phyloP scores from a whole-genome alignment of 2,329 filamentous ascomycete species.

The Diaporthe sp. region DNA sequence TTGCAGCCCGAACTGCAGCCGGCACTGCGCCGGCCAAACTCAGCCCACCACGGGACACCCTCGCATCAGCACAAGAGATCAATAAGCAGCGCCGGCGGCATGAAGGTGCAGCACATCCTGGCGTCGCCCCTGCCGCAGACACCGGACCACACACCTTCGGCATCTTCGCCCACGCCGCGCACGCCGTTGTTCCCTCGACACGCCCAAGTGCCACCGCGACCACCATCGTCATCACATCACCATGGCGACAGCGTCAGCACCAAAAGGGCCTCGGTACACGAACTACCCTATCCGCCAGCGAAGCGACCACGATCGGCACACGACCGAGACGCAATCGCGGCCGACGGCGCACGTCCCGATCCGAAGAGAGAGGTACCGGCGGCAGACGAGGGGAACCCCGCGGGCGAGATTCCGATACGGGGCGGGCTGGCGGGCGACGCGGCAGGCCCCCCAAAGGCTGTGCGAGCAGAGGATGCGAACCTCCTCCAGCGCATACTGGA shows the following conservation, averaged over 20 bases:
- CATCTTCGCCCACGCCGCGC: slow-evolving; percentile 27
- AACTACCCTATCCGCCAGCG: slow-evolving; percentile 21
- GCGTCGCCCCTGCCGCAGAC: slow-evolving; percentile 31
- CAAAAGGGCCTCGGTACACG: slow-evolving; percentile 29
- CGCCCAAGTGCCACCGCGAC: neutral
- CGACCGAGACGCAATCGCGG: neutral
- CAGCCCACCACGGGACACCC: neutral
- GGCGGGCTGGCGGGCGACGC: slow-evolving; percentile 19
- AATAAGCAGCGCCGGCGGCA: slow-evolving; percentile 20
- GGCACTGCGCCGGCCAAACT: neutral
- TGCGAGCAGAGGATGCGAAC: slow-evolving; percentile 5
- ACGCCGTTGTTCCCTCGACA: slow-evolving; percentile 26
- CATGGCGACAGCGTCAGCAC: slow-evolving; percentile 5
- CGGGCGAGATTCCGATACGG: slow-evolving; percentile 25
- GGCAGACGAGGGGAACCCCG: neutral
- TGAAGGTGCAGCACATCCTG: slow-evolving; percentile 28
- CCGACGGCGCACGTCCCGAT: neutral
- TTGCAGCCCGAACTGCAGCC: slow-evolving; percentile 32
- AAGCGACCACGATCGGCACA: slow-evolving; percentile 28
- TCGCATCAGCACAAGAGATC: slow-evolving; percentile 24
- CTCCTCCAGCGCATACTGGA: slow-evolving; percentile 31
- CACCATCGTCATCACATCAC: neutral
- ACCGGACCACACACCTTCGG: slow-evolving; percentile 27
- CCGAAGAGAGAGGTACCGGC: slow-evolving; percentile 20
- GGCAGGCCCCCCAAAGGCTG: neutral